A percentile compares a stretch with the other conserved stretches of the same genome.
These are phyloP conservation scores for Setomelanomma holmii DNA, from an alignment of 2,329 filamentous ascomycete genomes.

Conservation along the genomic window DNA sequence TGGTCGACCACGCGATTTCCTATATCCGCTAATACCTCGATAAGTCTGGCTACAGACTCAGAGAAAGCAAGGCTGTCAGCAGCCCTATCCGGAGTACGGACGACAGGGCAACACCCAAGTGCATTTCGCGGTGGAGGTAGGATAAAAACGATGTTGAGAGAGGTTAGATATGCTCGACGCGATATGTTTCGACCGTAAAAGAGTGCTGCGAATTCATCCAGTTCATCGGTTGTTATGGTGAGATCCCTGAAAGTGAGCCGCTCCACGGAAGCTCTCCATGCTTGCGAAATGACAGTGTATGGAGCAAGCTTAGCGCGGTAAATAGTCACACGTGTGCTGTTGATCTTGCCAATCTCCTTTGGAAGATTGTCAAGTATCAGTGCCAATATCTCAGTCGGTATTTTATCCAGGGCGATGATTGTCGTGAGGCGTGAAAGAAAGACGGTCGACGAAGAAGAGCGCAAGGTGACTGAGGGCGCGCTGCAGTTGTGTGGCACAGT, in stretches of 20 bases:
- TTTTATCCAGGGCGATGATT: not conserved
- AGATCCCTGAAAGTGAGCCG: conserved; percentile 8
- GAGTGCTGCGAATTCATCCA: conserved; percentile 6
- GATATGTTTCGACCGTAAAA: conserved; percentile 7
- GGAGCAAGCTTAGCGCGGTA: not conserved
- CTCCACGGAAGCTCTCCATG: conserved; percentile 11
- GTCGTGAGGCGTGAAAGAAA: not conserved
- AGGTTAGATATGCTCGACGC: conserved; percentile 3
- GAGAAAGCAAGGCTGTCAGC: conserved; percentile 11
- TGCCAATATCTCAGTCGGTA: not conserved
- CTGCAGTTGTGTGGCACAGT: not conserved
- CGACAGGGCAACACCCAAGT: conserved; percentile 6
- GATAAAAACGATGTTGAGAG: conserved; percentile 2
- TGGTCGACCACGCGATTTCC: not conserved
- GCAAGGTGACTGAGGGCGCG: not conserved
- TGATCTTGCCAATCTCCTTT: not conserved
- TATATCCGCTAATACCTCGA: conserved; percentile 4
- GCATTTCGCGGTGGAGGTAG: conserved; percentile 1
- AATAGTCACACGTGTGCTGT: too few relatives aligned
- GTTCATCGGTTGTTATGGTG: conserved; percentile 4
- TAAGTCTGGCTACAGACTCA: conserved; percentile 3
- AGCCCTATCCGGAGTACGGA: conserved; percentile 1
- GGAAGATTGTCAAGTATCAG: not conserved
- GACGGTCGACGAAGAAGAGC: not conserved
- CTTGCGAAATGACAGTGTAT: conserved; percentile 6